Percentiles rank a stretch among this genome's conserved stretches.
Conservation (phyloP, 257 asterid species). For the Echites panduratus region DNA sequence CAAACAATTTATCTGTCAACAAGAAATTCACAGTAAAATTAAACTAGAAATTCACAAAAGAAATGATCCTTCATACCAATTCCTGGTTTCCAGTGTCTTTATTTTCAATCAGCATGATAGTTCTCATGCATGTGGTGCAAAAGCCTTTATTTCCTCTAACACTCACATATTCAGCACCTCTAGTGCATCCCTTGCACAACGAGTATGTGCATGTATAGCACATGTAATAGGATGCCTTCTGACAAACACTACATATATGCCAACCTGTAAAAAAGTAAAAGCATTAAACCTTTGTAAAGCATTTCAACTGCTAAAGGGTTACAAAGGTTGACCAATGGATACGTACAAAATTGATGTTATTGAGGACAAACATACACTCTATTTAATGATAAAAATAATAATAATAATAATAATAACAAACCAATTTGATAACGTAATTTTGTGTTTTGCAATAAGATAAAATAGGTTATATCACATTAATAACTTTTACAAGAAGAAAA, state of each 20-base stretch:
- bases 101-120: constrained; percentile 80
- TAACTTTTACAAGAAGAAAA: not conserved
- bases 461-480: not conserved
- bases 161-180: constrained; percentile 52
- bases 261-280: constrained; percentile 60
- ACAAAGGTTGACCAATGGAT: not conserved
- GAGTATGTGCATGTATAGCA: constrained; percentile 97
- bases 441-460: not conserved
- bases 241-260: constrained; percentile 95
- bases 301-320: not conserved
- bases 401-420: too few species aligned
- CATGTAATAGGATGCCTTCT: constrained; percentile 60
- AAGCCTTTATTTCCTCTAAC: constrained; percentile 88
- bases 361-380: not conserved
- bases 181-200: constrained; percentile 83
- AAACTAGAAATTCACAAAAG: not conserved
- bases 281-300: not conserved
- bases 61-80: constrained; percentile 43
- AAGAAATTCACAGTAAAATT: not conserved
- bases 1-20: not conserved
- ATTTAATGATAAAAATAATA: not conserved
- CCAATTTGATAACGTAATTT: not conserved
- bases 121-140: constrained; percentile 86
- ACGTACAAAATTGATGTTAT: not conserved
- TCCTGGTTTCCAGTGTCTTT: constrained; percentile 62